Conservation (phyloP, 2,329 filamentous ascomycete species). For the Pseudonectria buxi region DNA sequence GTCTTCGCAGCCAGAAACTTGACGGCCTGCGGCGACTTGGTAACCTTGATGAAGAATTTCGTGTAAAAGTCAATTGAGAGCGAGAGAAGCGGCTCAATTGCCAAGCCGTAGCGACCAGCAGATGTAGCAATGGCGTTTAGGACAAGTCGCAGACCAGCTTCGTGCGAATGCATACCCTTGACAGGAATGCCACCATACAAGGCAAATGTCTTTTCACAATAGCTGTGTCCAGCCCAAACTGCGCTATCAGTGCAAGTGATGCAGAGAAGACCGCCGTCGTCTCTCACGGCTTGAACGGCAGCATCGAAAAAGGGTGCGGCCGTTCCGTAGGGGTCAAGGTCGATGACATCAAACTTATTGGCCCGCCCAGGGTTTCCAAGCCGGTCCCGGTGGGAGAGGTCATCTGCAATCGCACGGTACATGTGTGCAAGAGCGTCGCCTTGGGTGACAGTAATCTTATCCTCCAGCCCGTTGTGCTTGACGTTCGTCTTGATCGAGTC, state of each 20-base stretch:
- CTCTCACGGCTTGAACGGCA: conserved; percentile 73
- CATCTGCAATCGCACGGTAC: conserved; percentile 63
- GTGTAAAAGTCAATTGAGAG: conserved; percentile 95
- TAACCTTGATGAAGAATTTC: conserved; percentile 78
- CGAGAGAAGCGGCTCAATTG: conserved; percentile 85
- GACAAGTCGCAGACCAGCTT: conserved; percentile 81
- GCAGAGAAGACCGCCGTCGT: conserved; percentile 84
- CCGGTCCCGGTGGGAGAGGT: conserved; percentile 37
- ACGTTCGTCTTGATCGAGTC: conserved; percentile 80
- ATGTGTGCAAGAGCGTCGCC: conserved; percentile 87
- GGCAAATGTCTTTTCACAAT: conserved; percentile 87
- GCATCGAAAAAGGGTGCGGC: conserved; percentile 89
- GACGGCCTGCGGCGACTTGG: conserved; percentile 73
- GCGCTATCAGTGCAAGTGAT: conserved; percentile 96
- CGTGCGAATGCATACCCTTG: conserved; percentile 80
- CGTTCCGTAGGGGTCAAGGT: conserved; percentile 92
- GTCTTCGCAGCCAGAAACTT: conserved; percentile 88
- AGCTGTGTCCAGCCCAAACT: conserved; percentile 90
- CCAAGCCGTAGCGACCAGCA: conserved; percentile 77
- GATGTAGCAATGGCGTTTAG: conserved; percentile 73
- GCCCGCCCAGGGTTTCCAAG: conserved; percentile 32
- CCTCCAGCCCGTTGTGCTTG: conserved; percentile 67
- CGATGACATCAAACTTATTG: conserved; percentile 81
- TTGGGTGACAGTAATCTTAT: conserved; percentile 64
- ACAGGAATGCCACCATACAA: conserved; percentile 87